Conservation (phyloP, 2,329 filamentous ascomycete species). For the Monosporascus sp. region DNA sequence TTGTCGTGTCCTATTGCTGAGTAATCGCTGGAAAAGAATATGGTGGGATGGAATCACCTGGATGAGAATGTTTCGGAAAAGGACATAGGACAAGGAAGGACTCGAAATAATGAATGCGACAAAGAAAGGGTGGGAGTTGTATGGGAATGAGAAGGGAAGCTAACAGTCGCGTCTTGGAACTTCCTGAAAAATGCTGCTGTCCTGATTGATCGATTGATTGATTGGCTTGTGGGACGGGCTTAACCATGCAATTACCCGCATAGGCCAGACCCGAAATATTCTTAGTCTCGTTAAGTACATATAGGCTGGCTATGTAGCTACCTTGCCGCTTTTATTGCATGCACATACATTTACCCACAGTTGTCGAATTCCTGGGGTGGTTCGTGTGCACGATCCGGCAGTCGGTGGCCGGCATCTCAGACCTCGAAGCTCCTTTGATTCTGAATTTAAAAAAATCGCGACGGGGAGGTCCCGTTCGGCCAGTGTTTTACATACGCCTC, state of each 20-base stretch:
- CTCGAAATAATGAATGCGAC: conserved; percentile 12
- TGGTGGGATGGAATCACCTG: neutral
- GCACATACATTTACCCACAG: too few relatives aligned
- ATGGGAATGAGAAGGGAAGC: neutral
- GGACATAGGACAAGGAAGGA: conserved; percentile 8
- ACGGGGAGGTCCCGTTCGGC: conserved; percentile 1
- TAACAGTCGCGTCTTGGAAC: conserved; percentile 8
- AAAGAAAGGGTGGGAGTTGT: conserved; percentile 4
- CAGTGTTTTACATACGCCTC: neutral
- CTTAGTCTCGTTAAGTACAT: neutral
- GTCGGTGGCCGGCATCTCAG: neutral
- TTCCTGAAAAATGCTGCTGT: neutral
- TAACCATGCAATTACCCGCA: neutral
- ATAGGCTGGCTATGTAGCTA: neutral
- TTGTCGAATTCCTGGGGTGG: too few relatives aligned
- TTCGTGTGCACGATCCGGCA: too few relatives aligned
- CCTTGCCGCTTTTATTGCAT: neutral
- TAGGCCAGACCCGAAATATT: neutral
- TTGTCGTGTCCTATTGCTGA: neutral
- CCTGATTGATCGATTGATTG: neutral
- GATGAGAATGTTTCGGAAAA: neutral
- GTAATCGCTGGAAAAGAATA: neutral
- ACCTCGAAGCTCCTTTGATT: neutral
- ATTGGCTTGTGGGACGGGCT: neutral
- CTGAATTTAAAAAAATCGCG: conserved; percentile 12